A percentile compares a stretch with the other conserved stretches of the same genome.
These are phyloP conservation scores for Noccaea bulbosa DNA, from an alignment of 345 rosid species.

Conservation along the genomic window DNA sequence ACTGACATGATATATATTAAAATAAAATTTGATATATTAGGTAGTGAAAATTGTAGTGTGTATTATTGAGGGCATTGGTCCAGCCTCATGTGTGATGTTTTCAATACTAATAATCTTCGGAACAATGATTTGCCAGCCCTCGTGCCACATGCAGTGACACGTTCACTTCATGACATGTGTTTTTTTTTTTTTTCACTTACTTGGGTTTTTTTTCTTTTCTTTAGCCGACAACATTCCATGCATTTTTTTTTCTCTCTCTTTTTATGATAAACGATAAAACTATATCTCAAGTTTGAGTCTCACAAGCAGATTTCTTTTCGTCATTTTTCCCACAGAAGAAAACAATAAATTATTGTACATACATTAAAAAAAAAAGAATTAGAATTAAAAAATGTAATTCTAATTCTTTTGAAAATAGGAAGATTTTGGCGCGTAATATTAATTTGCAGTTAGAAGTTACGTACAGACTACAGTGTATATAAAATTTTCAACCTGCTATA, in stretches of 20 bases:
- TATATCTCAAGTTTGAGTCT: not conserved
- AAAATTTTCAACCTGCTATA: too few species aligned
- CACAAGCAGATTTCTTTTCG: not conserved
- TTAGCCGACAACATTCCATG: not conserved
- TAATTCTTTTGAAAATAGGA: too few species aligned
- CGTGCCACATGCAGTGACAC: constrained; percentile 40
- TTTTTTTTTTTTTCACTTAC: not conserved
- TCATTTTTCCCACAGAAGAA: not conserved
- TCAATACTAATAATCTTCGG: constrained; percentile 22
- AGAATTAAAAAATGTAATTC: too few species aligned
- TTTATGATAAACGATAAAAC: not conserved
- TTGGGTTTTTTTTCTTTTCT: not conserved
- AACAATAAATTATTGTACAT: too few species aligned
- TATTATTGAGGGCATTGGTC: constrained; percentile 39
- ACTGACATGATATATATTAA: not conserved
- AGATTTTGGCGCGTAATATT: too few species aligned
- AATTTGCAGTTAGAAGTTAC: too few species aligned
- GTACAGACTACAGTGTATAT: too few species aligned
- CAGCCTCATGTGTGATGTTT: constrained; percentile 41
- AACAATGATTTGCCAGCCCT: constrained; percentile 39
- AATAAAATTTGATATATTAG: constrained; percentile 12
- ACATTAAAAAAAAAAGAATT: too few species aligned
- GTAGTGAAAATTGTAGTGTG: constrained; percentile 22
- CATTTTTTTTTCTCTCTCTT: too few species aligned
- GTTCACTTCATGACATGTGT: constrained; percentile 33